Evolutionary conservation across 139 green algal genomes (phyloP).

Genomic region (Closterium sp.): DNA sequence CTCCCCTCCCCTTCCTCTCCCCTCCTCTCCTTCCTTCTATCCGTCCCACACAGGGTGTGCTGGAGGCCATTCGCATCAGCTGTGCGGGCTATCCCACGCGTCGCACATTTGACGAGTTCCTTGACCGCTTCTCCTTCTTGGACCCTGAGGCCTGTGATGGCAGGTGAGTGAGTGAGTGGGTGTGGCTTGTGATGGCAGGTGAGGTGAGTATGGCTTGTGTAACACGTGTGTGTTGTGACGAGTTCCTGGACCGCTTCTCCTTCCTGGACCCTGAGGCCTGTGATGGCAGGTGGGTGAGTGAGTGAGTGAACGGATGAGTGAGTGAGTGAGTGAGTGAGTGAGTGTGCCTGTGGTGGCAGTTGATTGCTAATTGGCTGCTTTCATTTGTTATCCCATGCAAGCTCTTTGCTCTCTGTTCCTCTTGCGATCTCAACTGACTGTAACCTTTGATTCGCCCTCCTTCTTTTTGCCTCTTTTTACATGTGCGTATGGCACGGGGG

Average conservation of each 20-base stretch:
- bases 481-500: too few relatives aligned
- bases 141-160: conserved; percentile 51
- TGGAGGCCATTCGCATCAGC: conserved; percentile 96
- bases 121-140: conserved; percentile 90
- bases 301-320: neutral
- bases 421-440: neutral
- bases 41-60: conserved; percentile 68
- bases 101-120: conserved; percentile 83
- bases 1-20: neutral
- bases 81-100: conserved; percentile 93
- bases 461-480: conserved; percentile 1
- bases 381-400: too few relatives aligned
- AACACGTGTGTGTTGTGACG: conserved; percentile 86
- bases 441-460: neutral
- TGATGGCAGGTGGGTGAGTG: conserved; percentile 16
- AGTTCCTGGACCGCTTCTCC: conserved; percentile 96
- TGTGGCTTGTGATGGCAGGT: too few relatives aligned
- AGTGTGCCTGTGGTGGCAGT: conserved; percentile 50
- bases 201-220: conserved; percentile 80
- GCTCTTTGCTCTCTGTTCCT: conserved; percentile 56
- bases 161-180: conserved; percentile 13
- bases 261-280: conserved; percentile 26
- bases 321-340: neutral
- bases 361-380: too few relatives aligned
- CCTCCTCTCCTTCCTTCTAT: neutral